These are phyloP conservation scores for Myxozyma kluyveri DNA, from an alignment of 805 yeast genomes.

Conservation along the genomic window DNA sequence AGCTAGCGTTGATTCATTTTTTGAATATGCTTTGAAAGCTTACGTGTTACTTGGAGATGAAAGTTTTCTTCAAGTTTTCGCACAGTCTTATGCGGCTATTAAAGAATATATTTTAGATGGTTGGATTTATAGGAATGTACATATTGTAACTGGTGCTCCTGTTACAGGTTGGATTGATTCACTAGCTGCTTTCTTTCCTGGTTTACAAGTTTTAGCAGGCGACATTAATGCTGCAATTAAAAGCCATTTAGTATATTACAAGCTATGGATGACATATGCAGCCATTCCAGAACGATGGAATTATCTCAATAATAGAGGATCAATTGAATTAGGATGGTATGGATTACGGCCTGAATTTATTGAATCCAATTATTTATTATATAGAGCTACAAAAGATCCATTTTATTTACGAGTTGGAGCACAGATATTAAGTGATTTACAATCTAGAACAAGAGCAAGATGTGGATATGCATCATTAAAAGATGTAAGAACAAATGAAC, in stretches of 20 bases:
- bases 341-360: slow-evolving; percentile 90
- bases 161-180: slow-evolving; percentile 77
- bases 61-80: slow-evolving; percentile 55
- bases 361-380: slow-evolving; percentile 82
- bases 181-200: slow-evolving; percentile 84
- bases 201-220: slow-evolving; percentile 76
- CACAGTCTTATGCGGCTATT: slow-evolving; percentile 55
- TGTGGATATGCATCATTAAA: slow-evolving; percentile 84
- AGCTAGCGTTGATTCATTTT: slow-evolving; percentile 87
- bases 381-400: slow-evolving; percentile 83
- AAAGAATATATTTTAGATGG: slow-evolving; percentile 50
- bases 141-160: slow-evolving; percentile 50
- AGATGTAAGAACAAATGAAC: slow-evolving; percentile 59
- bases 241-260: slow-evolving; percentile 61
- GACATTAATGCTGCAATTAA: slow-evolving; percentile 62
- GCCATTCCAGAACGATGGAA: slow-evolving; percentile 90
- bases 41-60: slow-evolving; percentile 68
- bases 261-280: slow-evolving; percentile 76
- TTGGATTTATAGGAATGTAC: slow-evolving; percentile 58
- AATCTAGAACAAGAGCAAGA: slow-evolving; percentile 49
- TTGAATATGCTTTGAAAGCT: slow-evolving; percentile 80
- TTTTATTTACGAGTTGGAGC: slow-evolving; percentile 74
- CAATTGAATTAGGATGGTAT: slow-evolving; percentile 56
- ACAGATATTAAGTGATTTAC: slow-evolving; percentile 55
- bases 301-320: slow-evolving; percentile 33